These are phyloP conservation scores for Macrocystidia cucumis DNA, from an alignment of 1,284 basidiomycete species.

Conservation along the genomic window DNA sequence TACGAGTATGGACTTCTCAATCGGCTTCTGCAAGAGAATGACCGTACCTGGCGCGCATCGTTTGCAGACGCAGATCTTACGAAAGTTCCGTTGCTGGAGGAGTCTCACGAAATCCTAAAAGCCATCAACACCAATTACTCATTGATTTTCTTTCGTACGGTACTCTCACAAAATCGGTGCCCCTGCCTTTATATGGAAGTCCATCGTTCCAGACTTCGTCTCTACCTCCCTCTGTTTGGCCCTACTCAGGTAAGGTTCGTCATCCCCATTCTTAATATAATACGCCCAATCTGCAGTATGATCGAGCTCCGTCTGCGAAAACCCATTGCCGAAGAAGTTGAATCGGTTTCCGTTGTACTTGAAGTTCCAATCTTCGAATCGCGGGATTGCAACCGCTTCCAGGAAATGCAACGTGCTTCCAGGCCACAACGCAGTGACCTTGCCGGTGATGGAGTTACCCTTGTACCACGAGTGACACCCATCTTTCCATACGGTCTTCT, in stretches of 20 bases:
- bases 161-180: no score
- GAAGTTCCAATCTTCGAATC: slow-evolving; percentile 25
- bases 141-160: no score
- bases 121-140: no score
- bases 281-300: slow-evolving; percentile 21
- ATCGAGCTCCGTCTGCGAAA: slow-evolving; percentile 21
- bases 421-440: slow-evolving; percentile 22
- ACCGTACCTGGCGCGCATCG: no score
- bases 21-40: no score
- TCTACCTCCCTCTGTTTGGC: slow-evolving; percentile 1
- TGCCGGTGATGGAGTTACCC: slow-evolving; percentile 15
- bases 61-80: no score
- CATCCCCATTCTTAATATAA: slow-evolving; percentile 19
- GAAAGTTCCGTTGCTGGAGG: no score
- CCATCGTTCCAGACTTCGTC: no score
- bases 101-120: no score
- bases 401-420: slow-evolving; percentile 25
- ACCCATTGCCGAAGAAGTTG: slow-evolving; percentile 21
- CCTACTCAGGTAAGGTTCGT: slow-evolving; percentile 17
- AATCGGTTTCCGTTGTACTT: slow-evolving; percentile 21
- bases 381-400: slow-evolving; percentile 20
- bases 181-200: no score
- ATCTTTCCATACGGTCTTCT: slow-evolving; percentile 20
- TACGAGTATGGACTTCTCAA: no score
- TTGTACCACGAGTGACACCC: slow-evolving; percentile 26